These are phyloP conservation scores for Eragrostis curvula DNA, from an alignment of 176 grass and related monocot genomes.

Conservation along the genomic window DNA sequence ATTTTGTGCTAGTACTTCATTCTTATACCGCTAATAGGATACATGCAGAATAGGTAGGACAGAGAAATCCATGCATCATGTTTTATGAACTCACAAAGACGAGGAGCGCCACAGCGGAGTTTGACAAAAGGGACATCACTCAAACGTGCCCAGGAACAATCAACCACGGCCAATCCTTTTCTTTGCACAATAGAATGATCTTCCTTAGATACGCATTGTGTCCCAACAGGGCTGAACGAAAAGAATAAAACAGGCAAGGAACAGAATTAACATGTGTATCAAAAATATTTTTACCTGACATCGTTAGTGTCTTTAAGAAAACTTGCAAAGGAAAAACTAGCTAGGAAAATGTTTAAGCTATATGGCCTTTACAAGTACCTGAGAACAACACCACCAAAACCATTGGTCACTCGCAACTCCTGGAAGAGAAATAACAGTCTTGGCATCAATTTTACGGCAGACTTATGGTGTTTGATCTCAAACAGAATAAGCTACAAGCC, in stretches of 20 bases:
- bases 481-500: neutral
- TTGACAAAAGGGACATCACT: slow-evolving; percentile 95
- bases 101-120: slow-evolving; percentile 92
- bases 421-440: slow-evolving; percentile 46
- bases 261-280: slow-evolving; percentile 17
- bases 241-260: slow-evolving; percentile 21
- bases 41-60: slow-evolving; percentile 7
- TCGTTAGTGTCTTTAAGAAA: neutral
- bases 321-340: slow-evolving; percentile 3
- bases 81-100: slow-evolving; percentile 85
- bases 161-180: slow-evolving; percentile 95
- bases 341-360: neutral
- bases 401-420: slow-evolving; percentile 87
- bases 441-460: slow-evolving; percentile 10
- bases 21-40: neutral
- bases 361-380: slow-evolving; percentile 54
- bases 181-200: slow-evolving; percentile 75
- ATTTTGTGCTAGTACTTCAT: neutral
- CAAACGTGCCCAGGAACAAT: slow-evolving; percentile 97
- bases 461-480: neutral
- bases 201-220: slow-evolving; percentile 89
- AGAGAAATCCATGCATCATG: neutral
- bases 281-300: neutral
- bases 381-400: slow-evolving; percentile 91
- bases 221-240: slow-evolving; percentile 84